These are phyloP conservation scores for Exidia glandulosa DNA, from an alignment of 768 basidiomycete genomes.

Conservation along the genomic window DNA sequence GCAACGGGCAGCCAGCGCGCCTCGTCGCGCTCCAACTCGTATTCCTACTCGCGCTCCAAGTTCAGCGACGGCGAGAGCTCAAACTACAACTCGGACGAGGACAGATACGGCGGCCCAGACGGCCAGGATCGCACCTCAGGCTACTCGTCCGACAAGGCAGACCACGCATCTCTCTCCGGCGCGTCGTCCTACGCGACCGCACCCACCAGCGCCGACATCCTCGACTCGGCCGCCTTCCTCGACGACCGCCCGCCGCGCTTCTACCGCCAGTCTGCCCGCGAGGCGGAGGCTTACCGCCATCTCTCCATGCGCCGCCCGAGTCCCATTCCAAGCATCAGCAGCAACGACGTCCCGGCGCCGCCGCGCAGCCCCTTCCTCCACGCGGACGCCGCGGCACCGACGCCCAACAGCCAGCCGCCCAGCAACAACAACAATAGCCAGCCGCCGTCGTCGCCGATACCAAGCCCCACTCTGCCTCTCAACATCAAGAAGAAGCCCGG, in stretches of 20 bases:
- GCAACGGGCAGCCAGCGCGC: not conserved
- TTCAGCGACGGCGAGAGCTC: not conserved
- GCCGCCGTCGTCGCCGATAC: not conserved
- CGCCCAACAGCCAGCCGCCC: not conserved
- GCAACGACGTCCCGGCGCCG: not conserved
- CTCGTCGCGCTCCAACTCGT: not conserved
- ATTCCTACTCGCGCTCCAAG: not conserved
- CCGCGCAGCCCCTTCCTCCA: not conserved
- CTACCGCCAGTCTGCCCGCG: not conserved
- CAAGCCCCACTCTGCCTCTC: not conserved
- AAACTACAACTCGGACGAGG: not conserved
- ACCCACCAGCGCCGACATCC: not conserved
- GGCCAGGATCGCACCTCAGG: not conserved
- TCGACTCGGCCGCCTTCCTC: not conserved
- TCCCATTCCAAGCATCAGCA: not conserved
- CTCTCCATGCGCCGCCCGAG: not conserved
- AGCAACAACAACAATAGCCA: not conserved
- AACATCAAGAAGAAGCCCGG: not conserved
- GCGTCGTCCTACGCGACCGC: not conserved
- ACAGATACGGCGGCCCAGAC: not conserved
- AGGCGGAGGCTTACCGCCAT: not conserved
- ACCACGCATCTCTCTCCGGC: not conserved
- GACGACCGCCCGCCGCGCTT: not conserved
- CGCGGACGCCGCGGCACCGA: not conserved
- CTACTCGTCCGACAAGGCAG: not conserved